Base-by-base conservation (phyloP, 768 basidiomycete genomes). In the Hygrophoropsis aurantiaca region DNA sequence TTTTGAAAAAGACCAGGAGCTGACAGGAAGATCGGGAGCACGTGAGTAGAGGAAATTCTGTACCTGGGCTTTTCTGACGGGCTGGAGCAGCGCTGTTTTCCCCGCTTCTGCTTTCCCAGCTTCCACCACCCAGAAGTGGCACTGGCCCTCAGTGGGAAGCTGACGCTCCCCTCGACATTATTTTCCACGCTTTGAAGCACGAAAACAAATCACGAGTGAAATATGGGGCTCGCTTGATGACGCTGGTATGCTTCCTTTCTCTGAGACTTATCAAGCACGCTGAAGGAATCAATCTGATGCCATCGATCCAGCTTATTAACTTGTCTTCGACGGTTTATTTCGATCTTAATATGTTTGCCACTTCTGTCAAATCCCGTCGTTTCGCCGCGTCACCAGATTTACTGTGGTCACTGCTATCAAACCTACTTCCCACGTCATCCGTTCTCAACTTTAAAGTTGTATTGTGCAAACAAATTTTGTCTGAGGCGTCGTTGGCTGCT, bases 1-100 rank as follows among this genome's bases (percentile, higher is more conserved):
- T 16, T 87, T 88, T 53, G 86, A 91, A 58, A 77, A 75, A 52
- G 87, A 90, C 50, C 81, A 88, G 54, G 51, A 55, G 9, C 49
- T 65, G 40, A 56, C 58, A 18, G 65, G 67, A 47, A 52, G 54
- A 13, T 61, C 64, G 47, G 70, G 70, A 42, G 58, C 64, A 46
- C 65, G 79, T 78, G 44, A 59, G 71, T 52, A 44, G 30, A 47
- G 7, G 6, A 6, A 30, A 7, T 30, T 7, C 13, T 13, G 27
- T 30, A 13, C 13, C 27, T 27, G 10, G 27, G 13, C 6, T 30
- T 30, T 13, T 13, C 13, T 7, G 13, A 7, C 7, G 13, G 13
- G 42, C 44, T 46, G 37, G 8, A 11, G 30, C 49, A 78, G 77
- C 53, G 33, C 66, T 48, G 43, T 71, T 76, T 52, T 85, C 83